A percentile compares a stretch with the other conserved stretches of the same genome.
phyloP scores from a whole-genome alignment of 192 early-diverging fungal species.

The Podila horticola region DNA sequence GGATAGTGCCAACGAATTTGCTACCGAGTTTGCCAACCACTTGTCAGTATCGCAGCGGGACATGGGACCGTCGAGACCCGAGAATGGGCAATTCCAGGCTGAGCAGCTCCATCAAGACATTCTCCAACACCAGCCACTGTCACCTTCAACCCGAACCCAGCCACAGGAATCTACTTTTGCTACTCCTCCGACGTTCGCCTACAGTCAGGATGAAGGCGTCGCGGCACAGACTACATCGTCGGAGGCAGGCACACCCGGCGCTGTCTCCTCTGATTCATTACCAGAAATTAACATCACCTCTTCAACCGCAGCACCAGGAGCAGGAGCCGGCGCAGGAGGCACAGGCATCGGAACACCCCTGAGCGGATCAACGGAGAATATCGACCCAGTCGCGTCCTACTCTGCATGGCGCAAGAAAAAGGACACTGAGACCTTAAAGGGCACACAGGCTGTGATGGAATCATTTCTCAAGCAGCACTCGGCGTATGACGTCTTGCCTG shows the following conservation, averaged over 20 bases:
- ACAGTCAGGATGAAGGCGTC: background rate
- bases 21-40: background rate
- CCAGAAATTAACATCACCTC: background rate
- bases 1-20: background rate
- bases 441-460: slow-evolving; percentile 40
- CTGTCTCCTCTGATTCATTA: too few species aligned
- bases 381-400: slow-evolving; percentile 46
- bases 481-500: slow-evolving; percentile 92
- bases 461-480: slow-evolving; percentile 83
- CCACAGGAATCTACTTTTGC: background rate
- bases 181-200: background rate
- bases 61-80: background rate
- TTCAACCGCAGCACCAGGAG: background rate
- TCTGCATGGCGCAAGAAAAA: slow-evolving; percentile 51
- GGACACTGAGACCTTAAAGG: slow-evolving; percentile 35
- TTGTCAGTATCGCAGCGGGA: background rate
- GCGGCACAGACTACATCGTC: background rate
- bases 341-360: too few species aligned
- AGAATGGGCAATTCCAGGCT: background rate
- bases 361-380: slow-evolving; percentile 19
- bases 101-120: background rate
- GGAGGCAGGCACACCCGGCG: too few species aligned
- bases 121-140: background rate
- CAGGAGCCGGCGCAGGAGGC: background rate
- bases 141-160: background rate